These are phyloP conservation scores for Gymnopus androsaceus DNA, from an alignment of 1,284 basidiomycete genomes.

Conservation along the genomic window DNA sequence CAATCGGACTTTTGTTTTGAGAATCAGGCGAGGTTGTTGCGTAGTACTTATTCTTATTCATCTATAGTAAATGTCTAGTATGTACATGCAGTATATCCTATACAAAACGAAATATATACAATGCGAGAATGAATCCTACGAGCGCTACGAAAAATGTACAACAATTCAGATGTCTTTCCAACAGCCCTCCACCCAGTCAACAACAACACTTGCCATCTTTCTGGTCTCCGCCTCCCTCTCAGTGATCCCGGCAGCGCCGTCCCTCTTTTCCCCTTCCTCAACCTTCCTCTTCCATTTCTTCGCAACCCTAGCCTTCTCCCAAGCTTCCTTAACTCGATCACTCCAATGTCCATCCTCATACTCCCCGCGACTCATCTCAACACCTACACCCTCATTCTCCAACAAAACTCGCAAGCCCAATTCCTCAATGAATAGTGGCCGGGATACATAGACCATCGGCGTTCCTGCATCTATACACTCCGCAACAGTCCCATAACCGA, in stretches of 20 bases:
- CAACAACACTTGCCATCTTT: slow-evolving; percentile 50
- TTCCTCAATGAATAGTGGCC: slow-evolving; percentile 79
- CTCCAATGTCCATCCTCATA: slow-evolving; percentile 78
- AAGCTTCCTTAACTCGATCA: slow-evolving; percentile 55
- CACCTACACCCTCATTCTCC: slow-evolving; percentile 49
- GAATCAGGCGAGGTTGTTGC: no score
- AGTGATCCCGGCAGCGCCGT: slow-evolving; percentile 28
- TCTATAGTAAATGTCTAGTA: no score
- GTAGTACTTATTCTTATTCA: no score
- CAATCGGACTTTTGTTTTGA: no score
- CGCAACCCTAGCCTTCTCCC: slow-evolving; percentile 42
- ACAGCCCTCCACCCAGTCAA: slow-evolving; percentile 47
- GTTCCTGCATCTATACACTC: slow-evolving; percentile 72
- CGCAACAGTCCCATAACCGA: slow-evolving; percentile 75
- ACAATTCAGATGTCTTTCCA: slow-evolving; percentile 9
- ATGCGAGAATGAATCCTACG: not conserved
- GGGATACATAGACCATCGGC: slow-evolving; percentile 74
- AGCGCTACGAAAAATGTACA: not conserved
- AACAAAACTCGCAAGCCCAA: slow-evolving; percentile 70
- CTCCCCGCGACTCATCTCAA: slow-evolving; percentile 60
- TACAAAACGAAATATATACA: not conserved
- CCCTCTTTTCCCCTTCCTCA: not conserved
- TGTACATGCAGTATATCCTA: no score
- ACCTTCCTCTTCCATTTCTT: slow-evolving; percentile 42
- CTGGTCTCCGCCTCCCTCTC: slow-evolving; percentile 44